phyloP scores from a whole-genome alignment of 257 asterid genomes.

The Nicotiana obtusifolia region DNA sequence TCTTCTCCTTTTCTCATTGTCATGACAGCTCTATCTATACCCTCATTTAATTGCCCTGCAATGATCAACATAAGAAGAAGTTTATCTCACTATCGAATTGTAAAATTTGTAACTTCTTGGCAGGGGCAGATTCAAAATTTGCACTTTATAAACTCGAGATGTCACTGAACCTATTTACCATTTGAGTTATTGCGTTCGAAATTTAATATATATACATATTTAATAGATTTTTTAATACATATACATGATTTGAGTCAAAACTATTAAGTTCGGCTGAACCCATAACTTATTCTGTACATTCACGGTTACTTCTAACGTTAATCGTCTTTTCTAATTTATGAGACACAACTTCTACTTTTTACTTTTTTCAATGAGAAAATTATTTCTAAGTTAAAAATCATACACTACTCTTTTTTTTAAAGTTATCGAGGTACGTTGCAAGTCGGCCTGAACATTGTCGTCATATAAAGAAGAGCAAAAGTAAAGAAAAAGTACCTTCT shows the following conservation, averaged over 20 bases:
- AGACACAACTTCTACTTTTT: not conserved
- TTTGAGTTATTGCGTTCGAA: too few species aligned
- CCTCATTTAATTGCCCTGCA: constrained; percentile 39
- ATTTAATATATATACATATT: too few species aligned
- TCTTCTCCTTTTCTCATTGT: constrained; percentile 64
- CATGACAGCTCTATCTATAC: constrained; percentile 48
- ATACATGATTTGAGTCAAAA: too few species aligned
- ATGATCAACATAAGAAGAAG: not conserved
- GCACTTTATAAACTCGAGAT: too few species aligned
- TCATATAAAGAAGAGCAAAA: not conserved
- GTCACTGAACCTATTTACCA: too few species aligned
- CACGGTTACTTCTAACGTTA: not conserved
- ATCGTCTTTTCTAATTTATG: not conserved
- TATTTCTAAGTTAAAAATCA: too few species aligned
- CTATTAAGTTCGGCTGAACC: too few species aligned
- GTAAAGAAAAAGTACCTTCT: constrained; percentile 29
- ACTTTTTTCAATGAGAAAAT: not conserved
- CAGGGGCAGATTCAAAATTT: too few species aligned
- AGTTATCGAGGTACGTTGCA: not conserved
- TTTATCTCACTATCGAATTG: not conserved
- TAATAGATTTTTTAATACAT: too few species aligned
- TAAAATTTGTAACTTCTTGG: not conserved
- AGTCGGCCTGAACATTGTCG: not conserved
- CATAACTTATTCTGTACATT: too few species aligned
- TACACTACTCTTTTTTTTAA: too few species aligned